Evolutionary conservation across 352 stramenopile species (phyloP), one percentile per base, ranked within the genome.

Genomic region (Pythium angustatum): DNA sequence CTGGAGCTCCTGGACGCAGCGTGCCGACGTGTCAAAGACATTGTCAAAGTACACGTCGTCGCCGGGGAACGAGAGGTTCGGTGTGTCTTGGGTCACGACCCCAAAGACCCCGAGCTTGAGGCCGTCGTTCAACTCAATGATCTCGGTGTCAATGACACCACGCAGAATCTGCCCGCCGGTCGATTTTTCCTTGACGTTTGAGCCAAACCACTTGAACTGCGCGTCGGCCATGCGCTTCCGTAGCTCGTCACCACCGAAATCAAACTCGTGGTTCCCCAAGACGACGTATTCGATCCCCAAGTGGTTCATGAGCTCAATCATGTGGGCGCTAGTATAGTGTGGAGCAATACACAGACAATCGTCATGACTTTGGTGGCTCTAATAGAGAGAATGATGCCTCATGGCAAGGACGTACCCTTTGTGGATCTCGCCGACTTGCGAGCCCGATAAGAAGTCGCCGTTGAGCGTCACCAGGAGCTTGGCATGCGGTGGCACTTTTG

Each of bases 201-300:
- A 88, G 14, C 84, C 84, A 54, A 91, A 88, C 78, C 81, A 91
- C 65, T 87, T 87, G 55, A 84, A 86, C 27, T 70, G 78, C 7
- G 84, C 88, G 38, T 79, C 73, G 2, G 47, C 61, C 66, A 93
- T 88, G 22, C 79, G 78, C 27, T 79, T 30, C 22, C 78, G 73
- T 7, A 93, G 64, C 36, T 84, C 69, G 5, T 79, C 45, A 2
- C 70, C 69, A 1, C 84, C 84, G 58, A 90, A 93, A 51, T 93
- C 84, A 49, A 91, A 93, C 64, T 93, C 84, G 71, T 93, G 84
- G 67, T 93, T 93, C 33, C 84, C 84, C 58, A 90, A 50, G 24
- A 93, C 83, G 27, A 90, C 78, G 64, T 90, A 93, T 33, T 87
- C 71, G 43, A 93, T 82, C 12, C 67, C 75, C 40, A 93, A 63